Evolutionary conservation across 2,329 filamentous ascomycete genomes (phyloP).

Genomic region (Calonectria henricotiae): DNA sequence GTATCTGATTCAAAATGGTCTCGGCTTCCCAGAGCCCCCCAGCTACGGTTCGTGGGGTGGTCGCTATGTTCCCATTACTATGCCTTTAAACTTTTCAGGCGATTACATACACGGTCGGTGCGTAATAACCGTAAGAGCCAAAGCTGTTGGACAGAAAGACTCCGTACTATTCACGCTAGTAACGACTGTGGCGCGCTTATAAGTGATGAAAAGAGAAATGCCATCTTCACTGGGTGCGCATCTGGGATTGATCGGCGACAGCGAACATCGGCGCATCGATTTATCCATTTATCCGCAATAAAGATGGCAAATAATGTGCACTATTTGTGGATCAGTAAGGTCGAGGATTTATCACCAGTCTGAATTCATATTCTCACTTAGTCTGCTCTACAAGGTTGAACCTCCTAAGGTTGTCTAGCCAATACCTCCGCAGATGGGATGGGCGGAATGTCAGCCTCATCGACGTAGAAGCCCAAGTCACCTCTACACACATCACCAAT

Average conservation of each 20-base stretch:
- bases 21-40: conserved; percentile 64
- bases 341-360: background rate
- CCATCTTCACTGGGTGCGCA: no score
- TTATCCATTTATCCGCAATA: background rate
- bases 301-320: no score
- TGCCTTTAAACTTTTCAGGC: conserved; percentile 1
- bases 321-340: no score
- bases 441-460: conserved; percentile 10
- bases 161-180: no score
- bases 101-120: no score
- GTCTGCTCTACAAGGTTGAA: background rate
- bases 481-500: background rate
- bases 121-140: no score
- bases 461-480: conserved; percentile 7
- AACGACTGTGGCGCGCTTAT: background rate
- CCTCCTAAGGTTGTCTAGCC: background rate
- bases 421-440: background rate
- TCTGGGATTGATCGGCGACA: background rate
- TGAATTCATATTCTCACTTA: background rate
- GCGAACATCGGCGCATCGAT: background rate
- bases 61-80: conserved; percentile 59
- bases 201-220: background rate
- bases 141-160: no score
- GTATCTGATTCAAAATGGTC: conserved; percentile 55
- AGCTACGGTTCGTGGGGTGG: conserved; percentile 68